Evolutionary conservation across 768 basidiomycete genomes (phyloP).

Genomic region (Strobilomyces dryophilus): DNA sequence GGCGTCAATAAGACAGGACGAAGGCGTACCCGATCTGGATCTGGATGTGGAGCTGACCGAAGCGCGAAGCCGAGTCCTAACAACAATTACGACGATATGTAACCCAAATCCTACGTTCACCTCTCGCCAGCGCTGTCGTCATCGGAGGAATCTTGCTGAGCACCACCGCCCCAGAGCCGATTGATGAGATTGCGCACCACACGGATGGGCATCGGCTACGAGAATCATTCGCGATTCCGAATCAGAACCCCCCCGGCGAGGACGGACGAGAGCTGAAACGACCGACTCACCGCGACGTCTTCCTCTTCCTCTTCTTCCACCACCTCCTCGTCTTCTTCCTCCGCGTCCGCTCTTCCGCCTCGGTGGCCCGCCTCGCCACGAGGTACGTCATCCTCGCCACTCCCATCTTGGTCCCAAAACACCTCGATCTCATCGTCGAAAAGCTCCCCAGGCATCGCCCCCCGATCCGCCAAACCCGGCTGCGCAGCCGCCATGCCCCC

Average conservation of each 20-base stretch:
- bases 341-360: slow-evolving; percentile 24
- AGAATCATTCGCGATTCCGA: not conserved
- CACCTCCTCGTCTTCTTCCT: slow-evolving; percentile 35
- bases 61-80: too few relatives aligned
- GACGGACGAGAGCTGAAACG: not conserved
- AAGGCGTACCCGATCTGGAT: too few relatives aligned
- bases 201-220: slow-evolving; percentile 56
- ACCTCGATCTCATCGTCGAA: slow-evolving; percentile 30
- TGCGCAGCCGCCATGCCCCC: slow-evolving; percentile 27
- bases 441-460: slow-evolving; percentile 44
- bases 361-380: slow-evolving; percentile 22
- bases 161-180: slow-evolving; percentile 50
- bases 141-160: slow-evolving; percentile 14
- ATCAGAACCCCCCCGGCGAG: not conserved
- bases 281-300: slow-evolving; percentile 41
- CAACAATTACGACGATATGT: too few relatives aligned
- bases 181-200: slow-evolving; percentile 55
- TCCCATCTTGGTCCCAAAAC: slow-evolving; percentile 21
- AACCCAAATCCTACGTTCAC: too few relatives aligned
- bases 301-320: slow-evolving; percentile 23
- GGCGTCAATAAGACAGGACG: too few relatives aligned
- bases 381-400: slow-evolving; percentile 21
- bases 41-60: too few relatives aligned
- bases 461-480: slow-evolving; percentile 19
- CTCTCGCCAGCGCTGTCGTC: slow-evolving; percentile 5